These are phyloP conservation scores for Nannochloropsis salina DNA, from an alignment of 108 stramenopile species.

Conservation along the genomic window DNA sequence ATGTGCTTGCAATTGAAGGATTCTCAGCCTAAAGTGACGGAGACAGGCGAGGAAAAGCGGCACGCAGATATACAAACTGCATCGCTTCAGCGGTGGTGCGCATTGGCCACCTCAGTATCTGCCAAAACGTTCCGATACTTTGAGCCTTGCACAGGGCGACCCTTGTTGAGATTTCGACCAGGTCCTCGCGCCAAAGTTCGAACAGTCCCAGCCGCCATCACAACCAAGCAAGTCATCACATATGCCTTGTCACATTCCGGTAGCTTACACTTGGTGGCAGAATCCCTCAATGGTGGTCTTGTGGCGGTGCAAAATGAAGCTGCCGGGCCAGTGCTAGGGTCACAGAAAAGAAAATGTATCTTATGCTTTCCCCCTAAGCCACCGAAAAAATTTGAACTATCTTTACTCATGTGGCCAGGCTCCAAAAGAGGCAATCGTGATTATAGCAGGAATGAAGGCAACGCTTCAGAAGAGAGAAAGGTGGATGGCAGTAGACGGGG, in stretches of 20 bases:
- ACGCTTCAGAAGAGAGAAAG: not conserved
- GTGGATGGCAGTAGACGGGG: not conserved
- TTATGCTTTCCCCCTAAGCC: not conserved
- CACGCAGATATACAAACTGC: not conserved
- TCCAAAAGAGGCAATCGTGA: not conserved
- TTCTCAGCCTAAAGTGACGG: not conserved
- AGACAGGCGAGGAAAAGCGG: not conserved
- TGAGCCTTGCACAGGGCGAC: conserved; percentile 5
- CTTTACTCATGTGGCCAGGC: conserved; percentile 12
- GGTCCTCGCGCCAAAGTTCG: not conserved
- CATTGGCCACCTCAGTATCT: not conserved
- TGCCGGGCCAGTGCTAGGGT: not conserved
- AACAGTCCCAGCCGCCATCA: not conserved
- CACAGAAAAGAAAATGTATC: not conserved
- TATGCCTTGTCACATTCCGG: conserved; percentile 1
- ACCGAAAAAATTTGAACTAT: not conserved
- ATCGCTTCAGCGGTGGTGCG: not conserved
- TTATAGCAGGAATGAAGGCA: not conserved
- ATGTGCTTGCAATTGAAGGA: not conserved
- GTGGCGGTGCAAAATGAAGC: not conserved
- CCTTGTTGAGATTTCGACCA: conserved; percentile 4
- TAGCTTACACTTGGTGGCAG: not conserved
- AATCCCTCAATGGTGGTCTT: not conserved
- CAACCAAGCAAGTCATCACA: not conserved
- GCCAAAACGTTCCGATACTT: conserved; percentile 9